Evolutionary conservation across 208 protist genomes (phyloP).

Genomic region (Leishmania lainsoni): DNA sequence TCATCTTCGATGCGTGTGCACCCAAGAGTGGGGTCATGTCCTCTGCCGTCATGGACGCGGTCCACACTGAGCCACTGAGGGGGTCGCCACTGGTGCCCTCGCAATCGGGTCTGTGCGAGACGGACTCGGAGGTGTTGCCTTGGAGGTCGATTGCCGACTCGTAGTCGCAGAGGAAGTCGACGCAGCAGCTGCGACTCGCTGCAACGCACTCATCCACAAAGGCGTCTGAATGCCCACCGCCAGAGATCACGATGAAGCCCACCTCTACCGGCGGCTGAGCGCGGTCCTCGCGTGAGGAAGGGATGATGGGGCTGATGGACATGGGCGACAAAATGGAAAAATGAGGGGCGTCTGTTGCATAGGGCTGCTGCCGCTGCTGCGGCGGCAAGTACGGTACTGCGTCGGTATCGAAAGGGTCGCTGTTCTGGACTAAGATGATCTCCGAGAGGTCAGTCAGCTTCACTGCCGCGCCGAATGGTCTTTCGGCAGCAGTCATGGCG

Average conservation of each 20-base stretch:
- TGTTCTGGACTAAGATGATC: background rate
- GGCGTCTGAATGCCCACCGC: constrained; percentile 66
- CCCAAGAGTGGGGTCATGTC: background rate
- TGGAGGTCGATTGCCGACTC: constrained; percentile 31
- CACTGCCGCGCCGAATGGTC: background rate
- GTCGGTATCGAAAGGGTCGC: background rate
- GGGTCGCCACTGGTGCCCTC: background rate
- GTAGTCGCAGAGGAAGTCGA: constrained; percentile 82
- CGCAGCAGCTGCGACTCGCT: constrained; percentile 59
- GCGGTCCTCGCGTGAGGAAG: constrained; percentile 14
- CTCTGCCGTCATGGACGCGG: background rate
- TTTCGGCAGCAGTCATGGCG: background rate
- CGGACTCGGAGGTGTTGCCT: background rate
- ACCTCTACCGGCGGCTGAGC: constrained; percentile 43
- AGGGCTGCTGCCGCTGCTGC: background rate
- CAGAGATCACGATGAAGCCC: constrained; percentile 62
- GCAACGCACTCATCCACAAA: constrained; percentile 81
- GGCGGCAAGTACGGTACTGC: background rate
- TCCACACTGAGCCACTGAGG: constrained; percentile 10
- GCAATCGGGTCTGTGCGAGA: background rate
- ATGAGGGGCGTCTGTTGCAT: background rate
- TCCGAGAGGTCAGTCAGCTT: background rate
- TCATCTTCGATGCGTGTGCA: constrained; percentile 7
- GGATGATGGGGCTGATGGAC: constrained; percentile 9
- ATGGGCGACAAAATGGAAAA: constrained; percentile 1